Evolutionary conservation across 139 green algal species (phyloP).

Genomic region (Gonium pectorale): DNA sequence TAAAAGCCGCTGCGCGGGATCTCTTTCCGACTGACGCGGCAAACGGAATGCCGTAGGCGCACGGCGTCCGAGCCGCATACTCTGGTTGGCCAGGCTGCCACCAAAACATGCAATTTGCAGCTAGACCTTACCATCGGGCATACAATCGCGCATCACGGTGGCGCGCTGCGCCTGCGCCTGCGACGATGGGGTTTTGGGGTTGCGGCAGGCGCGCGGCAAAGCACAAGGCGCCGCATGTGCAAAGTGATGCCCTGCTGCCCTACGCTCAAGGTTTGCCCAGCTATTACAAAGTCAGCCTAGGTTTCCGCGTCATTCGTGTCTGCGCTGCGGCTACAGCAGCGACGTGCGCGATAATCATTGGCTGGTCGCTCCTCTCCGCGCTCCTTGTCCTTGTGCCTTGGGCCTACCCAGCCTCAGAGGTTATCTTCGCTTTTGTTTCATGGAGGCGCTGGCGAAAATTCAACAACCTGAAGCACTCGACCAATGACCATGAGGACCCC

Average conservation of each 20-base stretch:
- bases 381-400: not conserved
- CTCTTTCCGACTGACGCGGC: no score
- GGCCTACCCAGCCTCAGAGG: not conserved
- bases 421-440: not conserved
- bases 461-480: not conserved
- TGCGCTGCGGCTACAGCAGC: conserved; percentile 24
- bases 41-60: no score
- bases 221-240: no score
- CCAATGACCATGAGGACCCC: not conserved
- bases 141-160: no score
- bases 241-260: not conserved
- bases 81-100: no score
- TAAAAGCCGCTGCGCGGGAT: no score
- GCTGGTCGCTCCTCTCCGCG: not conserved
- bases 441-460: conserved; percentile 10
- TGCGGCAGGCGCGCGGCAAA: no score
- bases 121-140: no score
- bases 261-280: conserved; percentile 11
- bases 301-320: not conserved
- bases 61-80: no score
- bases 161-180: no score
- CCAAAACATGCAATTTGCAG: no score
- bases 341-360: not conserved
- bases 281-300: conserved; percentile 1
- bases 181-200: no score